phyloP scores from a whole-genome alignment of 768 basidiomycete genomes.

The Omphalotus guepiniiformis region DNA sequence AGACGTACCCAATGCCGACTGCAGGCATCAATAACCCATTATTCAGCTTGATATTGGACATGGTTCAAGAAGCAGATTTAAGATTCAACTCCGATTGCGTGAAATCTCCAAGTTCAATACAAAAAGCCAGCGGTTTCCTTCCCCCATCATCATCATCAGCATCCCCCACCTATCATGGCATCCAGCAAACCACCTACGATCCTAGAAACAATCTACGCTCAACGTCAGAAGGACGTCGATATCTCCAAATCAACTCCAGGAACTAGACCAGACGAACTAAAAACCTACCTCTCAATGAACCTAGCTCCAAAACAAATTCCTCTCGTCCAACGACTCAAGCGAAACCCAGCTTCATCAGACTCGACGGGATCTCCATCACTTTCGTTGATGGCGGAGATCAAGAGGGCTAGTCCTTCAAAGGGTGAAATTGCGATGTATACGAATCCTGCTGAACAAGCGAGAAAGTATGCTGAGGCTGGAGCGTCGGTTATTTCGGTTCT shows the following conservation, averaged over 20 bases:
- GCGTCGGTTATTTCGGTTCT: constrained; percentile 85
- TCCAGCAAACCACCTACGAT: constrained; percentile 65
- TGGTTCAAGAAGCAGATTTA: background rate
- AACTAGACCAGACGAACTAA: constrained; percentile 53
- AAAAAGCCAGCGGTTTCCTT: no score
- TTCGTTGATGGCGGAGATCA: constrained; percentile 84
- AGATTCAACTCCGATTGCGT: no score
- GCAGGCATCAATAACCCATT: constrained; percentile 20
- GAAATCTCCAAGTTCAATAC: no score
- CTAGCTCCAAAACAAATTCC: constrained; percentile 67
- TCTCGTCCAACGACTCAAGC: constrained; percentile 52
- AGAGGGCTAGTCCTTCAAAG: constrained; percentile 86
- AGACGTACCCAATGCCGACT: constrained; percentile 25
- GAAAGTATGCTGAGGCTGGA: constrained; percentile 75
- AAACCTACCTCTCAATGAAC: constrained; percentile 57
- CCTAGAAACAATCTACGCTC: constrained; percentile 70
- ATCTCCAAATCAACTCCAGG: constrained; percentile 60
- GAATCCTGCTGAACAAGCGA: constrained; percentile 69
- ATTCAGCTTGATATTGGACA: constrained; percentile 15
- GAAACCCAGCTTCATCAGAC: constrained; percentile 28
- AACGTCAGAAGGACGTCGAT: constrained; percentile 67
- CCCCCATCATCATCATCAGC: no score
- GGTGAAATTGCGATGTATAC: constrained; percentile 68
- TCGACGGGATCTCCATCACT: constrained; percentile 25
- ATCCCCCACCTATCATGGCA: no score